Evolutionary conservation across 2,329 filamentous ascomycete species (phyloP), one percentile per base, ranked within the genome.

Genomic region (Sporothrix brasiliensis): DNA sequence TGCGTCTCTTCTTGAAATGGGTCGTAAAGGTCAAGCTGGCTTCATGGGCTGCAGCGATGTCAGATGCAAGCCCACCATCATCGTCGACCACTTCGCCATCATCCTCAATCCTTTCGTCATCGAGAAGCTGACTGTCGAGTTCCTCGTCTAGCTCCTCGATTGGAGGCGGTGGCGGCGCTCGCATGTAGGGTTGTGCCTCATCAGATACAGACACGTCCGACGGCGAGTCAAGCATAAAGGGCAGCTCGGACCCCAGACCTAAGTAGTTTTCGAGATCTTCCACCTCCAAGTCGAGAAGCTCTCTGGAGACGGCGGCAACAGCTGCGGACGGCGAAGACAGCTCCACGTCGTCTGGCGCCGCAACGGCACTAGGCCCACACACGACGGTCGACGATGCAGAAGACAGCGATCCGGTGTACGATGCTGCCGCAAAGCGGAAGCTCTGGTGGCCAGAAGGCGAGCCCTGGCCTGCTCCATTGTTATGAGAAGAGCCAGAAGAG

Each of bases 281-380:
- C 0, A 83, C 72, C 52, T 82, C 79, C 47, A 79, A 74, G 50
- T 81, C 77, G 34, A 84, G 79, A 65, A 88, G 79, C 75, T 87
- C 83, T 47, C 80, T 79, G 67, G 84, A 83, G 2, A 83, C 85
- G n/a, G 85, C 86, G 1, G 80, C 81, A 1, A 86, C 86, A 0
- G 86, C 86, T 1, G 86, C 84, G 44, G 86, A 87, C 5, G 84
- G 83, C 60, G 79, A 80, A 0, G 82, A 79, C 63, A 86, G 75
- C 66, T 82, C 77, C 60, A 83, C 78, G 16, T 79, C 76, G 53
- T 76, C 77, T 2, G 73, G 69, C 14, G 70, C 56, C 0, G 69
- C 70, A 14, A 72, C 71, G 1, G 69, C 71, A 24, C 65, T 16
- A 2, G 71, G 67, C 0, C 68, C 69, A 5, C 41, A 70, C 47